A percentile compares a stretch with the other conserved stretches of the same genome.
Conservation (phyloP, 2,329 filamentous ascomycete species). For the Dichotomopilus funicola region DNA sequence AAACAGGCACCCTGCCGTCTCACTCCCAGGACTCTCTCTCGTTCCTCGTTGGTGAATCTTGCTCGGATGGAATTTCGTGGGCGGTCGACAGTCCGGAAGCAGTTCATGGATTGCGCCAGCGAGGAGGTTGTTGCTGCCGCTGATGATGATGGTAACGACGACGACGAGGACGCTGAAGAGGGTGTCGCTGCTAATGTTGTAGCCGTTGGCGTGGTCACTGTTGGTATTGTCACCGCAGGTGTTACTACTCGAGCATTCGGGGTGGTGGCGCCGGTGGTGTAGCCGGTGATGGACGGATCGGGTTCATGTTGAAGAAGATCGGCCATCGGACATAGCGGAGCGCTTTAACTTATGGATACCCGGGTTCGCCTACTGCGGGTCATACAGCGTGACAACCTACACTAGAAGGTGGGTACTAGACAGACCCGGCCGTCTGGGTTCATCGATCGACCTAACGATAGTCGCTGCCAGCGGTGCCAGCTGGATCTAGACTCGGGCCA, state of each 20-base stretch:
- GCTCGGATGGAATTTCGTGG: slow-evolving; percentile 8
- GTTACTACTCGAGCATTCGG: no score
- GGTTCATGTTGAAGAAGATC: not conserved
- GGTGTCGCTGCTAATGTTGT: no score
- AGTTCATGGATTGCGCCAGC: slow-evolving; percentile 14
- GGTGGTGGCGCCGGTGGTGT: no score
- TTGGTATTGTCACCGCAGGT: no score
- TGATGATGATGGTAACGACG: no score
- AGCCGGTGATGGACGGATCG: no score
- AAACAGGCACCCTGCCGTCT: slow-evolving; percentile 26
- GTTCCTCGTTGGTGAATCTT: slow-evolving; percentile 22
- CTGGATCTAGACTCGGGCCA: not conserved
- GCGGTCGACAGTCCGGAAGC: slow-evolving; percentile 11
- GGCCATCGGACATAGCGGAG: not conserved
- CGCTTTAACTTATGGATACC: no score
- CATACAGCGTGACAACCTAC: no score
- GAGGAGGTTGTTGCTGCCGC: not conserved
- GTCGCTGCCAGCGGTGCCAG: not conserved
- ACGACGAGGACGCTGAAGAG: no score
- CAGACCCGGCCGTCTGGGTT: slow-evolving; percentile 1
- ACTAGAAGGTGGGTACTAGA: not conserved
- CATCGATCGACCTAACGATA: not conserved
- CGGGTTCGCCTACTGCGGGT: no score
- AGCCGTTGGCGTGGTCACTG: no score
- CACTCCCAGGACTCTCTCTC: slow-evolving; percentile 23